These are phyloP conservation scores for Prunus davidiana DNA, from an alignment of 306 rosid genomes.

Conservation along the genomic window DNA sequence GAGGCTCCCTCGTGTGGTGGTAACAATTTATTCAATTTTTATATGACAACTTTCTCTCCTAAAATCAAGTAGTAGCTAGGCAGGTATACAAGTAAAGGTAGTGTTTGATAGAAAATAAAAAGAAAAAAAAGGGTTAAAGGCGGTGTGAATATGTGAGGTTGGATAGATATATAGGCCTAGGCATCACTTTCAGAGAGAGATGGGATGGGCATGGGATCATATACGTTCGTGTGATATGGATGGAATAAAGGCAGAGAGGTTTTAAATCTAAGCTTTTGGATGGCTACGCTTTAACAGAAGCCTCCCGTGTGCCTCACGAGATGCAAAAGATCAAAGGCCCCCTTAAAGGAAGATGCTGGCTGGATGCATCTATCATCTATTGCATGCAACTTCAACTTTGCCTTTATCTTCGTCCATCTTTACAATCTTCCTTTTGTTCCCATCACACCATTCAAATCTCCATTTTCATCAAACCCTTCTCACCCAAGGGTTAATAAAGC, in stretches of 20 bases:
- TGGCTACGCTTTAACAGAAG: conserved; percentile 34
- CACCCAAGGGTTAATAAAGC: neutral
- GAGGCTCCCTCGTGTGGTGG: conserved; percentile 59
- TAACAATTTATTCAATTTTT: conserved; percentile 9
- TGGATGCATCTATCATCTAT: neutral
- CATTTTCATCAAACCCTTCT: neutral
- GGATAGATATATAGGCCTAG: conserved; percentile 20
- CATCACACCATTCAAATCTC: neutral
- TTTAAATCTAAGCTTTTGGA: conserved; percentile 26
- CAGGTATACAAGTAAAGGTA: conserved; percentile 36
- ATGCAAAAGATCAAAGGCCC: conserved; percentile 20
- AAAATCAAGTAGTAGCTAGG: conserved; percentile 40
- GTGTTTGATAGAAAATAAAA: neutral
- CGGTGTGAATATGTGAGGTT: conserved; percentile 33
- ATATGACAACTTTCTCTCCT: conserved; percentile 5
- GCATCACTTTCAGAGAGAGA: conserved; percentile 30
- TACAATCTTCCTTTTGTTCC: neutral
- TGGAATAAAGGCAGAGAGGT: conserved; percentile 54
- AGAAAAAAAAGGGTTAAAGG: conserved; percentile 20
- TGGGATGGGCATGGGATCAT: conserved; percentile 20
- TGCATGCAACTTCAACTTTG: conserved; percentile 26
- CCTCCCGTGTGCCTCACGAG: conserved; percentile 66
- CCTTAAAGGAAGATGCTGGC: conserved; percentile 11
- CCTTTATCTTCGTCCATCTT: conserved; percentile 4
- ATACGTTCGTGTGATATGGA: conserved; percentile 64